Evolutionary conservation across 768 basidiomycete species (phyloP).

Genomic region (Sutorius australiensis): DNA sequence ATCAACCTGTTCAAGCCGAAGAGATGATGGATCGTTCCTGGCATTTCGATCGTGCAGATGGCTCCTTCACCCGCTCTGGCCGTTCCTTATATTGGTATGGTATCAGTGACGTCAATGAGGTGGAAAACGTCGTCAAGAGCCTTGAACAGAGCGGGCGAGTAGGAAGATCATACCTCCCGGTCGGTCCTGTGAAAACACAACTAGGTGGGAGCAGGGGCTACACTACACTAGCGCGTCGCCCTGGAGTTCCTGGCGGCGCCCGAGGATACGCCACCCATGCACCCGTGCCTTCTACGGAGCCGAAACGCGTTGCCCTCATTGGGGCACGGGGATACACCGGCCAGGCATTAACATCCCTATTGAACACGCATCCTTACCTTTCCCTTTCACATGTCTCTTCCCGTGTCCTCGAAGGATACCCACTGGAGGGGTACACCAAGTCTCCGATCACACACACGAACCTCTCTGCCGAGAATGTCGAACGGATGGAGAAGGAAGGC

Average conservation of each 20-base stretch:
- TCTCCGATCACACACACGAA: slow-evolving; percentile 71
- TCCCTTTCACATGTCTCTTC: slow-evolving; percentile 95
- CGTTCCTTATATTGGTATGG: slow-evolving; percentile 98
- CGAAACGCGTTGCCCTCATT: slow-evolving; percentile 91
- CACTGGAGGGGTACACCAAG: slow-evolving; percentile 81
- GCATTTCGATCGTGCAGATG: slow-evolving; percentile 99
- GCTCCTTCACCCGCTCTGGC: slow-evolving; percentile 93
- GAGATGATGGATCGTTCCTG: slow-evolving; percentile 82
- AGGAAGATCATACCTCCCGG: slow-evolving; percentile 82
- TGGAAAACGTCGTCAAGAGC: slow-evolving; percentile 76
- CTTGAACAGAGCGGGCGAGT: slow-evolving; percentile 81
- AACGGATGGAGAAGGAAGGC: slow-evolving; percentile 82
- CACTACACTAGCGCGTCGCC: slow-evolving; percentile 27
- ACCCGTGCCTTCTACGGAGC: slow-evolving; percentile 45
- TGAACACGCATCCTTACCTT: slow-evolving; percentile 85
- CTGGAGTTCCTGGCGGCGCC: slow-evolving; percentile 40
- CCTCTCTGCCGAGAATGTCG: slow-evolving; percentile 72
- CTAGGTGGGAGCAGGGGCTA: slow-evolving; percentile 20
- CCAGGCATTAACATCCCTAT: slow-evolving; percentile 82
- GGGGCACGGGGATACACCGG: slow-evolving; percentile 97
- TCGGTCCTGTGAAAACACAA: slow-evolving; percentile 18
- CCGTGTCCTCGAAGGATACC: slow-evolving; percentile 82
- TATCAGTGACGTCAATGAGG: slow-evolving; percentile 84
- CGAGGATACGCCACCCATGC: slow-evolving; percentile 81
- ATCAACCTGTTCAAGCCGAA: slow-evolving; percentile 52